Conservation (phyloP, 2,329 filamentous ascomycete species). For the Exophiala spinifera region DNA sequence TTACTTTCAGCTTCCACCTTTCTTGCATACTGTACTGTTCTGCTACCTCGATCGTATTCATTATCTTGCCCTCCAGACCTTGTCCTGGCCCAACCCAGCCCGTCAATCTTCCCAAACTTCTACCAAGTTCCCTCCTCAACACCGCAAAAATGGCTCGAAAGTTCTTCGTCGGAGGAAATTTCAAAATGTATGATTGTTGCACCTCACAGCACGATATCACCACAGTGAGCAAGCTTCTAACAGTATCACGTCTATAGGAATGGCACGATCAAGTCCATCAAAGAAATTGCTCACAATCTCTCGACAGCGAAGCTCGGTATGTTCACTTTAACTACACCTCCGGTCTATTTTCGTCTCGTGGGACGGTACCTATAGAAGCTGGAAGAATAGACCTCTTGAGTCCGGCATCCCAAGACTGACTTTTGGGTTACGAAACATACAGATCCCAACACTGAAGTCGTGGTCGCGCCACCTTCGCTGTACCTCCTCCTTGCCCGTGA, state of each 20-base stretch:
- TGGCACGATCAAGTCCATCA: constrained; percentile 84
- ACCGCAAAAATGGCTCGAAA: constrained; percentile 77
- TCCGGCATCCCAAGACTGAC: too few species aligned
- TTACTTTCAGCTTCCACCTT: constrained; percentile 1
- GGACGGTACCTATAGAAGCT: constrained; percentile 2
- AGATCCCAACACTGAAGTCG: constrained; percentile 68
- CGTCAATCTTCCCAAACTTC: too few species aligned
- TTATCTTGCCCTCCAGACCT: background rate
- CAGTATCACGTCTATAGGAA: constrained; percentile 62
- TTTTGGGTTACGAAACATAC: background rate
- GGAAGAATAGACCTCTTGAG: too few species aligned
- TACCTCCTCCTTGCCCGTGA: constrained; percentile 87
- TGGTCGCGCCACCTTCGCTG: constrained; percentile 84
- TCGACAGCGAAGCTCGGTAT: constrained; percentile 65
- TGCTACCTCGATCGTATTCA: background rate
- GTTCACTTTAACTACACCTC: constrained; percentile 8
- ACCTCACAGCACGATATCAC: background rate
- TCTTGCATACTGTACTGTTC: background rate
- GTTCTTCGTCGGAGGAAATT: constrained; percentile 98
- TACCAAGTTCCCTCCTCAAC: background rate
- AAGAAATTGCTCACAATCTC: constrained; percentile 82
- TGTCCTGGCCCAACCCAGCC: background rate
- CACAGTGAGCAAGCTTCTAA: too few species aligned
- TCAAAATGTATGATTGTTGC: constrained; percentile 75
- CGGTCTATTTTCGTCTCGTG: constrained; percentile 14